Percentiles rank a stretch among this genome's conserved stretches.
Conservation (phyloP, 306 rosid genomes). For the Benincasa hispida region DNA sequence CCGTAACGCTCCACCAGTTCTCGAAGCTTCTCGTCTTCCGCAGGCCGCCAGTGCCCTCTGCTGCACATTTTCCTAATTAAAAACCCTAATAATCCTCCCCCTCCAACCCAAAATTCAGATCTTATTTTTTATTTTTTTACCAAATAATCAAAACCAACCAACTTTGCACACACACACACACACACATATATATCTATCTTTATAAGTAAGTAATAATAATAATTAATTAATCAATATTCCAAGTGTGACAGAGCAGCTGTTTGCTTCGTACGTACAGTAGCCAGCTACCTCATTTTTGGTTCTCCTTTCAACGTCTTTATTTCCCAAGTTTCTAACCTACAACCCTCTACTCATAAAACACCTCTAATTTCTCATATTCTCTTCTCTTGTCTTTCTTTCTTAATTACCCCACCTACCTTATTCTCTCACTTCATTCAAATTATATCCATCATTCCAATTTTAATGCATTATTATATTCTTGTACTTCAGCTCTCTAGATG, state of each 20-base stretch:
- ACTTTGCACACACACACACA: no score
- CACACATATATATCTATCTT: neutral
- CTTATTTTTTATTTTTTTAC: no score
- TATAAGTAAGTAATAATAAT: slow-evolving; percentile 18
- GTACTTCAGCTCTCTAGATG: no score
- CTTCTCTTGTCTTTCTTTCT: neutral
- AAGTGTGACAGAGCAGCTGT: neutral
- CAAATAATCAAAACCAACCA: no score
- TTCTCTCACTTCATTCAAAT: neutral
- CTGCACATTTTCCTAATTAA: slow-evolving; percentile 49
- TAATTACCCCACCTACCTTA: neutral
- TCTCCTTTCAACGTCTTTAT: slow-evolving; percentile 88
- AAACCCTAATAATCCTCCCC: no score
- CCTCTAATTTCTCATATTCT: slow-evolving; percentile 10
- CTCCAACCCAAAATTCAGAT: no score
- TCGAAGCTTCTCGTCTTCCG: slow-evolving; percentile 76
- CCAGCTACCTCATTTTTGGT: slow-evolving; percentile 27
- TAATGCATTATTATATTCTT: no score
- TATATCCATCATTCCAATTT: no score
- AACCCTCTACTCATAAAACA: slow-evolving; percentile 93
- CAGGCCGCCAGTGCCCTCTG: slow-evolving; percentile 98
- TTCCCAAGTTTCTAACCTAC: slow-evolving; percentile 86
- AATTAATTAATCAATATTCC: no score
- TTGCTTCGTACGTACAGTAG: neutral
- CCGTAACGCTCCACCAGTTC: slow-evolving; percentile 87